phyloP scores from a whole-genome alignment of 2,329 filamentous ascomycete genomes.

The Aspergillus latus region DNA sequence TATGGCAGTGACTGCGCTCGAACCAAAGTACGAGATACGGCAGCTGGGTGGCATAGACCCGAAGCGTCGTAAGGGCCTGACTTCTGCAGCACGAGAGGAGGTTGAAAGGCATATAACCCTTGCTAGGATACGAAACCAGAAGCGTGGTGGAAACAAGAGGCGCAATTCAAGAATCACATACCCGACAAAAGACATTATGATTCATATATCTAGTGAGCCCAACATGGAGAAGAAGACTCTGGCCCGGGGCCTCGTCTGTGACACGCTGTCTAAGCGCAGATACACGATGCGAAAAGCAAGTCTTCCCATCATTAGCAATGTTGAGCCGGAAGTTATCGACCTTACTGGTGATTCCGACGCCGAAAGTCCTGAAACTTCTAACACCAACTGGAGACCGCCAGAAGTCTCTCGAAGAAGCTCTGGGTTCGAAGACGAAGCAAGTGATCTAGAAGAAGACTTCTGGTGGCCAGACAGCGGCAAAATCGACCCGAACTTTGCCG shows the following conservation, averaged over 20 bases:
- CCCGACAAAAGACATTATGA: constrained; percentile 10
- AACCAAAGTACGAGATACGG: constrained; percentile 25
- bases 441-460: constrained; percentile 35
- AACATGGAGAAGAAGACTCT: not conserved
- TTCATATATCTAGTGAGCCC: constrained; percentile 24
- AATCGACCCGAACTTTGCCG: constrained; percentile 33
- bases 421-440: not conserved
- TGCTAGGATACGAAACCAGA: constrained; percentile 31
- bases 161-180: constrained; percentile 10
- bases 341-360: constrained; percentile 28
- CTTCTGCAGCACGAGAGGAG: constrained; percentile 17
- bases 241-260: no score
- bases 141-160: constrained; percentile 22
- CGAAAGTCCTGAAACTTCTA: not conserved
- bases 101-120: constrained; percentile 27
- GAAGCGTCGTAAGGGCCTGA: constrained; percentile 23
- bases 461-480: constrained; percentile 40
- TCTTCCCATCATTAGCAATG: constrained; percentile 7
- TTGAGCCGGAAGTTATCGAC: constrained; percentile 26
- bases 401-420: not conserved
- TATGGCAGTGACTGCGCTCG: constrained; percentile 27
- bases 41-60: constrained; percentile 33
- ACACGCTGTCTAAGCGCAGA: not conserved
- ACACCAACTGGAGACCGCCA: no score
- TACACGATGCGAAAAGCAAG: not conserved